Evolutionary conservation across 257 asterid genomes (phyloP), one percentile per base, ranked within the genome.

Genomic region (Prunella vulgaris): DNA sequence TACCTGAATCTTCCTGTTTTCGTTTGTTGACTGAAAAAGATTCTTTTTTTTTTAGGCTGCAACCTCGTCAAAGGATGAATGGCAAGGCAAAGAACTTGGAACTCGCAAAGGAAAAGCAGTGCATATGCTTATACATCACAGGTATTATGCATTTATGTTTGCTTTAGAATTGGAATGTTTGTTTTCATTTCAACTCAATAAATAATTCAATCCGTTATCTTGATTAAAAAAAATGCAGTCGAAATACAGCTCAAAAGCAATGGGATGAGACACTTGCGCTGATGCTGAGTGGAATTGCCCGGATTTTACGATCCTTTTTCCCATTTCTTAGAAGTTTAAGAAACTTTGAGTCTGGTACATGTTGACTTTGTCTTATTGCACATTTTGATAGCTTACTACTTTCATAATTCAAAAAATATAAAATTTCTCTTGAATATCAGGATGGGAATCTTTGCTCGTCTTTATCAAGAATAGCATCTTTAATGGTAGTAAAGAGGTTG

Each of bases 221-320:
- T 54, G 15, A 69, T 71, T 48, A 59, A 73, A 68, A 59, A 69
- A 42, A 72, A 69, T 68, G 82, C 87, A 93, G 99, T 79, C 99
- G 99, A 60, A 93, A 93, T 81, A 93, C 99, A 35, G 96, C 94
- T 85, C 99, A 93, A 77, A 93, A 93, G 77, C 98, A 93, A 83
- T 93, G 98, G 98, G 96, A 93, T 82, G 98, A 93, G 88, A 90
- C 98, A 46, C 97, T 93, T 81, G 98, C 88, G 74, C 90, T 93
- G 75, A 92, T 93, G 65, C 84, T 90, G 28, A 94, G 97, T 60
- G 99, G 99, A 82, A 86, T 93, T 79, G 85, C 96, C 28, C 89
- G 99, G 67, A 86, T 93, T 79, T 77, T 93, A 53, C 85, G 99
- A 66, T 73, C 99, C 18, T 90, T 85, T 76, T 90, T 93, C 56